Conservation (phyloP, 2,329 filamentous ascomycete genomes). For the Kalmusia sp. region DNA sequence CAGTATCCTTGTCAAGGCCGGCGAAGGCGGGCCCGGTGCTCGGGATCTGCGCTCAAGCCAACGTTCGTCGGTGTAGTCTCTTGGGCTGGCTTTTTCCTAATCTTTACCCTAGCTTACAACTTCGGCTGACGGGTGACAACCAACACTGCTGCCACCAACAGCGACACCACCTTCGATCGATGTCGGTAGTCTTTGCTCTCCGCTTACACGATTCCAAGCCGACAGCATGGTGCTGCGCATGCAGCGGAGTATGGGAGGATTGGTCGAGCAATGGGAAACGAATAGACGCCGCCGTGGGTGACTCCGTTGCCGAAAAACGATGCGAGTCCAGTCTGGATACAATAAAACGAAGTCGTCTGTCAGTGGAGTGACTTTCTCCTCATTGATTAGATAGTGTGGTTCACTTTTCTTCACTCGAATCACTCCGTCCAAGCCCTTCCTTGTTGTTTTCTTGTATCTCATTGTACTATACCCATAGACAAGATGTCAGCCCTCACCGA, state of each 20-base stretch:
- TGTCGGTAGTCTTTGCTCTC: neutral
- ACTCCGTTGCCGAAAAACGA: neutral
- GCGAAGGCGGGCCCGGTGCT: too few relatives aligned
- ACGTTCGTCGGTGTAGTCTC: too few relatives aligned
- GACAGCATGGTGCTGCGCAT: neutral
- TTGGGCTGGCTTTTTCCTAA: neutral
- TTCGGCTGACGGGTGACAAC: neutral
- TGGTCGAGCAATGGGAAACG: neutral
- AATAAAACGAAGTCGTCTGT: neutral
- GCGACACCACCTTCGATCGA: neutral
- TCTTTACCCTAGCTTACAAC: too few relatives aligned
- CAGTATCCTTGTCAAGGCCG: too few relatives aligned
- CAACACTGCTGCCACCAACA: neutral
- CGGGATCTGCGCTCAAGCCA: too few relatives aligned
- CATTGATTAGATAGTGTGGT: neutral
- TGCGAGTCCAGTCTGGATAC: neutral
- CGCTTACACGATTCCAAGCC: neutral
- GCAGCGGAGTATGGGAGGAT: neutral
- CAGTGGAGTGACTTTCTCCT: neutral
- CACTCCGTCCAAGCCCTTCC: neutral
- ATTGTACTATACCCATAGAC: neutral
- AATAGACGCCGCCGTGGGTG: neutral
- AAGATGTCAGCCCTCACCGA: slow-evolving; percentile 10
- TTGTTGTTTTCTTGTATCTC: neutral
- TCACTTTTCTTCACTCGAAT: neutral